A percentile compares a stretch with the other conserved stretches of the same genome.
phyloP scores from a whole-genome alignment of 192 early-diverging fungal genomes.

The Gryganskiella cystojenkinii region DNA sequence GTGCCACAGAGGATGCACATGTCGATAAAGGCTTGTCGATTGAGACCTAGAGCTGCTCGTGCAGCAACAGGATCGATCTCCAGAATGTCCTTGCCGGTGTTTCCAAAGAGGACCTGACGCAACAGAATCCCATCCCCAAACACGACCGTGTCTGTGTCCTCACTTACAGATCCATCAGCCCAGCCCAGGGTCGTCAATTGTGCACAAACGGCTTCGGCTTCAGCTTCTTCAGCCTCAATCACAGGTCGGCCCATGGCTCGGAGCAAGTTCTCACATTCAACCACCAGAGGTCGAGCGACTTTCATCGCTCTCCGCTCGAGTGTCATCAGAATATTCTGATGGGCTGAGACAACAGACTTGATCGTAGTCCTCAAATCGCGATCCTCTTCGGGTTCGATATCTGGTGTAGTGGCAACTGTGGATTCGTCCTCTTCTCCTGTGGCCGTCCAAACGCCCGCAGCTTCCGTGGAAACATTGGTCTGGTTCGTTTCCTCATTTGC shows the following conservation, averaged over 20 bases:
- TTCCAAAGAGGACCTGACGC: constrained; percentile 52
- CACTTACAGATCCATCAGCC: constrained; percentile 69
- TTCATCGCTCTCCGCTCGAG: constrained; percentile 62
- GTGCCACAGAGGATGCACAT: constrained; percentile 84
- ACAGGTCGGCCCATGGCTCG: constrained; percentile 61
- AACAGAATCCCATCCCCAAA: constrained; percentile 64
- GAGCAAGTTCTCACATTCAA: constrained; percentile 61
- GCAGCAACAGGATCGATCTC: constrained; percentile 63
- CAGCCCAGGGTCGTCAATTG: constrained; percentile 57
- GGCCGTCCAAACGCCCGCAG: too few species aligned
- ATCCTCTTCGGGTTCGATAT: not conserved
- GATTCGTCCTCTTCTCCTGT: too few species aligned
- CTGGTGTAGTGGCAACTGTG: not conserved
- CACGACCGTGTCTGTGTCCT: constrained; percentile 68
- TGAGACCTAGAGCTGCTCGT: constrained; percentile 59
- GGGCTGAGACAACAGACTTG: constrained; percentile 19
- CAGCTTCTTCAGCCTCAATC: constrained; percentile 55
- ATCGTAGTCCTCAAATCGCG: constrained; percentile 18
- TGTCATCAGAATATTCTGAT: constrained; percentile 23
- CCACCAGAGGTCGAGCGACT: constrained; percentile 58
- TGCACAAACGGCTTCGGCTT: constrained; percentile 78
- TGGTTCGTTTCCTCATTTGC: not conserved
- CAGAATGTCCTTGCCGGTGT: constrained; percentile 44
- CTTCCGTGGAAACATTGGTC: not conserved
- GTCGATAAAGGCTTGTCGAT: constrained; percentile 67